Evolutionary conservation across 371 early-diverging fungal genomes (phyloP), one percentile per base, ranked within the genome.

Genomic region (Mortierella sp.): DNA sequence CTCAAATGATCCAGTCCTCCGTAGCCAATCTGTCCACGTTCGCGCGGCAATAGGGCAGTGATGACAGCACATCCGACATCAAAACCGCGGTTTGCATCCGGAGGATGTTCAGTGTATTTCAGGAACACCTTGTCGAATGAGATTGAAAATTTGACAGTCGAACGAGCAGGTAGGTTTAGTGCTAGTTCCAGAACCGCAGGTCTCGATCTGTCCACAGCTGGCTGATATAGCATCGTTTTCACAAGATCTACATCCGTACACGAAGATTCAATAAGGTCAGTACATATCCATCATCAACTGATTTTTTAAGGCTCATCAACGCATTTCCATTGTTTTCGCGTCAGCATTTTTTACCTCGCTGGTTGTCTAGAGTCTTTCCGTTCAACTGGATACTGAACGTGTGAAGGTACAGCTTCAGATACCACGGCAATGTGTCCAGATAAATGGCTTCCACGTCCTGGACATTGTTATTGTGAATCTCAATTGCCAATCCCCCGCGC

Each of bases 51-150:
- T 8, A 43, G 37, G 3, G 60, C 64, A 26, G 79, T 80, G 7
- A 81, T 53, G 11, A 80, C 78, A 2, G 86, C 86, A 30, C 81
- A 87, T 53, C 95, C 95, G 34, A 97, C 84, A 78, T 95, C 96
- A 72, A 97, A 95, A 0, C 99, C 99, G 50, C 97, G 87, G 79
- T 96, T 94, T 6, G 98, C 95, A 79, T 99, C 99, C 1, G 98
- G 98, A 31, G 94, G 94, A 67, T 98, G 95, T 78, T 98, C 98
- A 0, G 95, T 94, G 73, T 97, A 96, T 75, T 92, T 92, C 55
- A 98, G 79, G 65, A 96, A 95, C 6, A 93, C 92, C 71, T 91
- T 93, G 73, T 96, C 97, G 70, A 94, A 96, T 31, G 90, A 89
- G 50, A 95, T 72, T 5, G 87, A 78, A 46, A 96, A 53, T 2